These are phyloP conservation scores for Dalechampia spathulata DNA, from an alignment of 441 rosid species.

Conservation along the genomic window DNA sequence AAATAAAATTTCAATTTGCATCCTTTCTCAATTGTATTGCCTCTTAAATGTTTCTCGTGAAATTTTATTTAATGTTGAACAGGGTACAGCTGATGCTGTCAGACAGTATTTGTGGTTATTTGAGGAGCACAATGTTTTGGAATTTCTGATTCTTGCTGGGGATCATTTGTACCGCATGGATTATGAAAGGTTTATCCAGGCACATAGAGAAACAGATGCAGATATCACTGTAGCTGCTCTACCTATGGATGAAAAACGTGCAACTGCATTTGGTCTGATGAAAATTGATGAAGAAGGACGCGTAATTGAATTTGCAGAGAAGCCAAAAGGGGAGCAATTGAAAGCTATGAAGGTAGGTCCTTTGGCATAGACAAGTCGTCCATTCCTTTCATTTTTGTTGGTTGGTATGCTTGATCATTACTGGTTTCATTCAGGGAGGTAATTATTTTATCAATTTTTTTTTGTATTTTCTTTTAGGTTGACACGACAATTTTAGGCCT, in stretches of 20 bases:
- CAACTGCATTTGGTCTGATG: conserved; percentile 90
- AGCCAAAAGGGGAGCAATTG: conserved; percentile 88
- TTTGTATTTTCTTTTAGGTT: conserved; percentile 38
- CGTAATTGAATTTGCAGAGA: conserved; percentile 80
- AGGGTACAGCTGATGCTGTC: conserved; percentile 98
- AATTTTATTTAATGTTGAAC: conserved; percentile 9
- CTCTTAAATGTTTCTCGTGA: not conserved
- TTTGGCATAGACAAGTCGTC: not conserved
- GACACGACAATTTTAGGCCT: conserved; percentile 92
- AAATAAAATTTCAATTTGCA: too few relatives aligned
- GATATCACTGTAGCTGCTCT: conserved; percentile 96
- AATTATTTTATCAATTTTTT: not conserved
- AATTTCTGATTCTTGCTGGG: conserved; percentile 85
- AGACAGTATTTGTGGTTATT: conserved; percentile 91
- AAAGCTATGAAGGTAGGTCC: conserved; percentile 71
- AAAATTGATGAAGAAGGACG: conserved; percentile 97
- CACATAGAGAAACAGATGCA: conserved; percentile 91
- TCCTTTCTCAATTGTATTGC: not conserved
- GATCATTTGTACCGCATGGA: conserved; percentile 96
- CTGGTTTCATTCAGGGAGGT: not conserved
- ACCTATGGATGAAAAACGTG: conserved; percentile 91
- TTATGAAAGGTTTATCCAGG: conserved; percentile 88
- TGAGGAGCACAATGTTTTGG: conserved; percentile 93
- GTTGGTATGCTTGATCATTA: conserved; percentile 2
- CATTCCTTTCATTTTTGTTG: not conserved